Evolutionary conservation across 208 protist genomes (phyloP), one percentile per base, ranked within the genome.

Genomic region (Naegleria lovaniensis): DNA sequence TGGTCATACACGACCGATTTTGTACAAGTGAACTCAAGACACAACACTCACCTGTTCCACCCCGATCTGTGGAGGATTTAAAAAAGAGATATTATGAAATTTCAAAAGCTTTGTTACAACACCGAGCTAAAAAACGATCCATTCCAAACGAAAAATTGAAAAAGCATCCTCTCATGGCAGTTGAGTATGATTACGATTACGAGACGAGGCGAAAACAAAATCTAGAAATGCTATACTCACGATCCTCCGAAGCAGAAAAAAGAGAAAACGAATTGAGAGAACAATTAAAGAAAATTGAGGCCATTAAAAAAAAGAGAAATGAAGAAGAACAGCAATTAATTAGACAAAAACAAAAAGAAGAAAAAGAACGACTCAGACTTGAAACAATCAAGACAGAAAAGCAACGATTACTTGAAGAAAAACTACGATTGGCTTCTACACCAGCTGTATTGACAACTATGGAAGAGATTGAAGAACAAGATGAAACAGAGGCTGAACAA

Each of bases 221-320:
- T 38, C 16, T 48, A n/a, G 83, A 85, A 85, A n/a, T n/a, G 5
- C 15, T 85, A 25, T 85, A 25, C 36, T 51, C 33, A 4, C 29
- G 83, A 48, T 48, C 83, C 29, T 51, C 9, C 6, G 83, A 85
- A 22, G 16, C 41, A 16, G 83, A 85, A 85, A 40, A 85, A 29
- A 85, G 19, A 85, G 83, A 85, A 85, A 33, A 40, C n/a, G 22
- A 48, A 48, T 43, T 85, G 41, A 85, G 83, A 33, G 83, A 85
- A 48, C 83, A 85, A 48, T 29, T 85, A 85, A 40, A 48, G 25
- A 40, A 85, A 43, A 85, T 85, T 85, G 83, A 85, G 25, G 36
- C n/a, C n/a, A 85, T 85, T 85, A 85, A 85, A 43, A 85, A 85
- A 39, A 85, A 85, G 38, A 40, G 83, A 43, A 19, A 40, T 43